Conservation (phyloP, 768 basidiomycete species). For the Russula emetica region DNA sequence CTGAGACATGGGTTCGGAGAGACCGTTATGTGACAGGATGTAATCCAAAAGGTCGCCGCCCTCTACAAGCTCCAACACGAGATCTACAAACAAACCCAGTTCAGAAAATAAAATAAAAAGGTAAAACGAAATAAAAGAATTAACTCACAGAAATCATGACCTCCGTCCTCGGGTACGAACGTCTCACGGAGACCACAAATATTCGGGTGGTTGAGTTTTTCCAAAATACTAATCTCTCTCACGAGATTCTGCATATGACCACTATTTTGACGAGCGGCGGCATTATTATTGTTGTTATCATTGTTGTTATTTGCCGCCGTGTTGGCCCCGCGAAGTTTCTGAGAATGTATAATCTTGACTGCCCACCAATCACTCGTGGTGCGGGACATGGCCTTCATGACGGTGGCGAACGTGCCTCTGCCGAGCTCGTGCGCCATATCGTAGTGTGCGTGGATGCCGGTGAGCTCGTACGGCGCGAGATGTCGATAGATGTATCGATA, state of each 20-base stretch:
- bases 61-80: constrained; percentile 79
- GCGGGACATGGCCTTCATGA: constrained; percentile 74
- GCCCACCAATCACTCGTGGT: constrained; percentile 72
- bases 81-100: constrained; percentile 41
- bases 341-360: constrained; percentile 77
- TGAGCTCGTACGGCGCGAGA: constrained; percentile 46
- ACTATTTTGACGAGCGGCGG: neutral
- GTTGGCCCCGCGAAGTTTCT: constrained; percentile 37
- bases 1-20: constrained; percentile 54
- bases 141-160: constrained; percentile 50
- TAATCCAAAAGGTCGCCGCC: constrained; percentile 88
- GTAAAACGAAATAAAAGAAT: too few relatives aligned
- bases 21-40: constrained; percentile 56
- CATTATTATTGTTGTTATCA: neutral
- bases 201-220: constrained; percentile 71
- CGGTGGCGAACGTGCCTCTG: constrained; percentile 87
- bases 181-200: constrained; percentile 77
- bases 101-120: neutral
- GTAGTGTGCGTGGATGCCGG: constrained; percentile 60
- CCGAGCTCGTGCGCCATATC: constrained; percentile 72
- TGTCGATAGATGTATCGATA: constrained; percentile 77
- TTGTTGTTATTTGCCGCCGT: constrained; percentile 17
- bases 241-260: constrained; percentile 41
- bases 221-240: constrained; percentile 76
- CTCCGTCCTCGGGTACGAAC: constrained; percentile 55